Conservation (phyloP, 2,329 filamentous ascomycete species). For the Dothistroma pini region DNA sequence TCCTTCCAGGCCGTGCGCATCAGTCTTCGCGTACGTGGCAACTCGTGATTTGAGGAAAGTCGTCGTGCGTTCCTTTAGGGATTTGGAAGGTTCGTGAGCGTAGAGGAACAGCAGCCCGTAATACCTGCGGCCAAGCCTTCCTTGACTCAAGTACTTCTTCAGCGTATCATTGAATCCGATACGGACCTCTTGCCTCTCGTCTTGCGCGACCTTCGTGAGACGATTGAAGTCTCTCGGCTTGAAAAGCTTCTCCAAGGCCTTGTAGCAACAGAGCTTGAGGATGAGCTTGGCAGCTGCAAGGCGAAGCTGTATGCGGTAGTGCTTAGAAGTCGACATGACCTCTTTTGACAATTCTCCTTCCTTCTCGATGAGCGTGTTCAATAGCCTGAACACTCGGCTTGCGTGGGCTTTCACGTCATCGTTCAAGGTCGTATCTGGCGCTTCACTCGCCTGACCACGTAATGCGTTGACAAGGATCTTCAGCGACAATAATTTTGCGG, state of each 20-base stretch:
- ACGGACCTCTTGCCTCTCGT: constrained; percentile 69
- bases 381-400: constrained; percentile 68
- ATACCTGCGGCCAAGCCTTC: constrained; percentile 69
- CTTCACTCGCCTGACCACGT: constrained; percentile 50
- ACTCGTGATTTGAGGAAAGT: constrained; percentile 88
- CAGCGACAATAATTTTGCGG: constrained; percentile 78
- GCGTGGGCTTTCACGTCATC: constrained; percentile 50
- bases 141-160: constrained; percentile 82
- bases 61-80: constrained; percentile 69
- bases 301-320: constrained; percentile 76
- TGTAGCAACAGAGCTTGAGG: constrained; percentile 77
- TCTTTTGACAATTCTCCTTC: constrained; percentile 77
- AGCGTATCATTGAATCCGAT: constrained; percentile 76
- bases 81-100: constrained; percentile 79
- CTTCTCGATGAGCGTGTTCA: constrained; percentile 70
- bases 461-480: constrained; percentile 84
- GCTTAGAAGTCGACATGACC: constrained; percentile 64
- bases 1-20: constrained; percentile 67
- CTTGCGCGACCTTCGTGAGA: constrained; percentile 77
- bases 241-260: constrained; percentile 72
- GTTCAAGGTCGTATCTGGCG: constrained; percentile 34
- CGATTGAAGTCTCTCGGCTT: constrained; percentile 72
- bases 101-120: constrained; percentile 87
- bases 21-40: constrained; percentile 56
- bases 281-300: constrained; percentile 73